A percentile compares a stretch with the other conserved stretches of the same genome.
Evolutionary conservation across 768 basidiomycete genomes (phyloP).

Genomic region (Boletus pseudo-olivaceus): DNA sequence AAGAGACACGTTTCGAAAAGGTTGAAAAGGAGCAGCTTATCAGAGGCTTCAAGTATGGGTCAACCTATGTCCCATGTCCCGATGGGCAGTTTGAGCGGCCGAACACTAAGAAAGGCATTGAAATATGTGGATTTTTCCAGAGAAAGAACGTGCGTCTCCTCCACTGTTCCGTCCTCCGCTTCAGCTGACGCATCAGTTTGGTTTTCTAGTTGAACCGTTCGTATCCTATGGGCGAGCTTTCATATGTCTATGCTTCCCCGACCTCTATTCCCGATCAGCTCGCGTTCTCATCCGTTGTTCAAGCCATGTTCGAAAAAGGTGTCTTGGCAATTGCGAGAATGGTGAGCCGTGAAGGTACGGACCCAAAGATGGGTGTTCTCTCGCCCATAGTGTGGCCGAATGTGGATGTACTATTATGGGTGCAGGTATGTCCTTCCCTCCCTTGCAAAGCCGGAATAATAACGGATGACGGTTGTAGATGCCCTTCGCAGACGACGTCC

Average conservation of each 20-base stretch:
- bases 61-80: constrained; percentile 82
- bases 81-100: constrained; percentile 79
- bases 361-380: constrained; percentile 85
- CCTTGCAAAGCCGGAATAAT: neutral
- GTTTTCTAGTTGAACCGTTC: constrained; percentile 73
- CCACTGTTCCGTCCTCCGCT: neutral
- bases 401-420: constrained; percentile 81
- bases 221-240: constrained; percentile 77
- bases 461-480: constrained; percentile 40
- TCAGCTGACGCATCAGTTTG: neutral
- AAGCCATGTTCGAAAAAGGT: constrained; percentile 67
- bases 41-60: constrained; percentile 84
- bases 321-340: constrained; percentile 80
- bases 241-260: constrained; percentile 81
- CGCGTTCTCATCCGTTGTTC: constrained; percentile 81
- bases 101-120: constrained; percentile 78
- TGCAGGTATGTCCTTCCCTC: constrained; percentile 50
- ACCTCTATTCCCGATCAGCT: constrained; percentile 67
- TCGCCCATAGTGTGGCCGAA: constrained; percentile 58
- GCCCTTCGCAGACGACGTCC: constrained; percentile 93
- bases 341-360: constrained; percentile 68
- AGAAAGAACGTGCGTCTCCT: constrained; percentile 50
- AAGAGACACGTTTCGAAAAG: constrained; percentile 43
- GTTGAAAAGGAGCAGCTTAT: constrained; percentile 79
- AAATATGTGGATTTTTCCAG: constrained; percentile 82